A percentile compares a stretch with the other conserved stretches of the same genome.
Evolutionary conservation across 106 monocot species (phyloP).

Genomic region (Gastrodia elata): DNA sequence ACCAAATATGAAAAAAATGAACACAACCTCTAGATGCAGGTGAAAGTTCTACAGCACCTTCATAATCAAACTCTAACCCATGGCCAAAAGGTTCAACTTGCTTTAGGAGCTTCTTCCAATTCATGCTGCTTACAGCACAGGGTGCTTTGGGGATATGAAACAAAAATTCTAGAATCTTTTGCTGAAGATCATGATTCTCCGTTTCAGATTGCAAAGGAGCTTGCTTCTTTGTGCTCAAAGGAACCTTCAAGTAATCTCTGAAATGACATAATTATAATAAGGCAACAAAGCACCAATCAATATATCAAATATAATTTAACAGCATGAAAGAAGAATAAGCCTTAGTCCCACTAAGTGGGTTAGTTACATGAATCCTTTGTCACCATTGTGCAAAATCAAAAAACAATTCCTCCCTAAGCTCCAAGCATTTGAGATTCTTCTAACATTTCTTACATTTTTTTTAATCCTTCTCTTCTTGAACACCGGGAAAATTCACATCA

Average conservation of each 20-base stretch:
- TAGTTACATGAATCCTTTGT: no score
- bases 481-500: no score
- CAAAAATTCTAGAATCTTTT: slow-evolving; percentile 64
- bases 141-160: slow-evolving; percentile 38
- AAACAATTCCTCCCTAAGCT: no score
- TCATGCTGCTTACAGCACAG: slow-evolving; percentile 38
- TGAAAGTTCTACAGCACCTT: slow-evolving; percentile 16
- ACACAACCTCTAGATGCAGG: slow-evolving; percentile 33
- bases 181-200: slow-evolving; percentile 33
- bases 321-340: not conserved
- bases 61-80: slow-evolving; percentile 40
- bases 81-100: slow-evolving; percentile 57
- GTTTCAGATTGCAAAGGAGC: slow-evolving; percentile 7
- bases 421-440: no score
- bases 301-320: not conserved
- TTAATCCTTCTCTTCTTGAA: no score
- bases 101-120: slow-evolving; percentile 80
- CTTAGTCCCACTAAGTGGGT: no score
- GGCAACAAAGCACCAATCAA: not conserved
- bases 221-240: slow-evolving; percentile 9
- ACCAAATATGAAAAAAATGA: not conserved
- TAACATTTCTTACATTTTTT: no score
- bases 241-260: slow-evolving; percentile 19
- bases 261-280: slow-evolving; percentile 1
- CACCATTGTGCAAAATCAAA: no score